Base-by-base conservation (phyloP, 1,139 yeast species). In the Debaryomycetaceae sp. region DNA sequence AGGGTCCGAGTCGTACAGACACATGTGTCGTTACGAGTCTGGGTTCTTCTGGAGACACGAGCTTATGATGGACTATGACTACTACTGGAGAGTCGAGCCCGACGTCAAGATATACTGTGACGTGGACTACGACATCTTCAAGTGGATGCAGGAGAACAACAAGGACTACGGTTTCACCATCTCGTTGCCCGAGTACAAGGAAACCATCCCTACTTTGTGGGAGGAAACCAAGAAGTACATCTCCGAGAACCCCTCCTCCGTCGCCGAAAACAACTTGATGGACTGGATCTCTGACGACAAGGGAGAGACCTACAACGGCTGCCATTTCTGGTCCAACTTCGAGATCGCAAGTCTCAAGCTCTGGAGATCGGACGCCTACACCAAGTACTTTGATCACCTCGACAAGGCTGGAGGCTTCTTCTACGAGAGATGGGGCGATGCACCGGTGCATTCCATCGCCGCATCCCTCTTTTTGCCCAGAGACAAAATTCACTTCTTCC, bases 61-160 rank as follows among this genome's bases (percentile, higher is more conserved):
- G 40, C 62, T 86, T 41, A 68, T 88, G 76, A 74, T 73, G 48
- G 84, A 85, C 37, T 89, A 84, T 63, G 88, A 85, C 53, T 89
- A 83, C 70, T 90, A 88, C 72, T 90, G 97, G 97, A 83, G 97
- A 66, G 96, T 90, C 46, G 97, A 90, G 66, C 96, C 96, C 31
- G 91, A 85, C 58, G 80, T 87, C 60, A 75, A 78, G 57, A 74
- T 88, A 46, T 85, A 69, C 63, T 89, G 96, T 72, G 93, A 88
- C 62, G 73, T 89, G 53, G 83, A 85, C 58, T 85, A 87, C 60
- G 96, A 89, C 65, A 75, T 87, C 37, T 89, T 89, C 75, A 81
- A 82, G 65, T 85, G 78, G 65, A 84, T 89, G 95, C 78, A 80
- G 49, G 87, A 82, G 48, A 84, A 87, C 62, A 72, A 79, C 49